These are phyloP conservation scores for Sicyos baderoa DNA, from an alignment of 306 rosid species.

Conservation along the genomic window DNA sequence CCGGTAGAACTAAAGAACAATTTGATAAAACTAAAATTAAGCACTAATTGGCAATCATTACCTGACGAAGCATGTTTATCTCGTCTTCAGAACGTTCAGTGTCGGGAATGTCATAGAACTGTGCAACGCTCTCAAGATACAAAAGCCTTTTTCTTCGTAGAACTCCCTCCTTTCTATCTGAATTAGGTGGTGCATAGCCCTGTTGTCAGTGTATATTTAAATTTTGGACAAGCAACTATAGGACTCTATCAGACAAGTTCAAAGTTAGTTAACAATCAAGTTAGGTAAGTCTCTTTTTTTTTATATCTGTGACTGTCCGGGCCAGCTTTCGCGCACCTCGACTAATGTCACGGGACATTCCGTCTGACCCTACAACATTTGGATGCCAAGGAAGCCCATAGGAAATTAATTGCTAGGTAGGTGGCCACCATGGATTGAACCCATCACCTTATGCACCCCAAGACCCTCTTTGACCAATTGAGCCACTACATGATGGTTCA, in stretches of 20 bases:
- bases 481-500: too few species aligned
- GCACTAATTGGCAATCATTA: conserved; percentile 23
- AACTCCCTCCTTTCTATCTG: conserved; percentile 97
- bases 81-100: conserved; percentile 89
- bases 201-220: conserved; percentile 75
- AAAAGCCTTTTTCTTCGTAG: conserved; percentile 84
- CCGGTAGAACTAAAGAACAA: neutral
- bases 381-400: too few species aligned
- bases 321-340: too few species aligned
- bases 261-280: neutral
- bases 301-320: too few species aligned
- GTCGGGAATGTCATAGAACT: conserved; percentile 80
- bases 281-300: neutral
- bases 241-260: conserved; percentile 3
- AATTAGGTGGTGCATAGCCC: conserved; percentile 99
- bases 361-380: too few species aligned
- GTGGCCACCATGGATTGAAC: too few species aligned
- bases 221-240: conserved; percentile 40
- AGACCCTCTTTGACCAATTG: too few species aligned
- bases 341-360: too few species aligned
- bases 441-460: too few species aligned
- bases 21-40: neutral
- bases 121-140: conserved; percentile 86
- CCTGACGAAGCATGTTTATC: conserved; percentile 98
- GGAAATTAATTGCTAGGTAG: too few species aligned